Percentiles rank a stretch among this genome's conserved stretches.
Evolutionary conservation across 2,329 filamentous ascomycete genomes (phyloP).

Genomic region (Penicillium sclerotiorum): DNA sequence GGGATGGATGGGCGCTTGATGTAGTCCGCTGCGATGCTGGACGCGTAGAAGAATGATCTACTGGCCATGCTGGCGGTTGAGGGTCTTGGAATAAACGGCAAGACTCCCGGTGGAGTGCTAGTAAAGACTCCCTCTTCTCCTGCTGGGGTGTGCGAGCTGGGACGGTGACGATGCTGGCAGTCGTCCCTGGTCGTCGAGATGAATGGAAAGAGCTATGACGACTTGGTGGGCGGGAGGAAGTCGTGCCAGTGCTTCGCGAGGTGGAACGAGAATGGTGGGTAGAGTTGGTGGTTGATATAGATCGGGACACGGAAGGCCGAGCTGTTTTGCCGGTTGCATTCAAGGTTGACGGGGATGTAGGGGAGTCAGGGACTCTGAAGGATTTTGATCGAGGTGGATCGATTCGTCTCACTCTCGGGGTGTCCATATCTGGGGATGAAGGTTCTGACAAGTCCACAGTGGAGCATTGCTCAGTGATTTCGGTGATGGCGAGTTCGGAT

Average conservation of each 20-base stretch:
- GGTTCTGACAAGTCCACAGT: background rate
- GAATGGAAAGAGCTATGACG: conserved; percentile 34
- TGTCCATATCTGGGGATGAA: conserved; percentile 20
- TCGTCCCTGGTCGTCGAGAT: conserved; percentile 29
- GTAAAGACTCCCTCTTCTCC: conserved; percentile 36
- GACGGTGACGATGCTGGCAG: conserved; percentile 29
- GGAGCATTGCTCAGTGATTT: conserved; percentile 9
- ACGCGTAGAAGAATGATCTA: conserved; percentile 7
- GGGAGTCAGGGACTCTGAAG: conserved; percentile 5
- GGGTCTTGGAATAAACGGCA: conserved; percentile 43
- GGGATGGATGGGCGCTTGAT: conserved; percentile 13
- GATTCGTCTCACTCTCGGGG: conserved; percentile 16
- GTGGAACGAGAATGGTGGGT: conserved; percentile 33
- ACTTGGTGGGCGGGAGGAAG: conserved; percentile 31
- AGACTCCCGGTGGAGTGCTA: conserved; percentile 44
- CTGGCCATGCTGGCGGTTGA: conserved; percentile 2
- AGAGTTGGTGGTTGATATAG: conserved; percentile 33
- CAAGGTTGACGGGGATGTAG: too few relatives aligned
- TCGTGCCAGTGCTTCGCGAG: conserved; percentile 37
- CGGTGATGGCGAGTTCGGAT: conserved; percentile 14
- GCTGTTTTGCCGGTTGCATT: too few relatives aligned
- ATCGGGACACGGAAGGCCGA: conserved; percentile 33
- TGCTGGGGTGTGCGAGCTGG: conserved; percentile 20
- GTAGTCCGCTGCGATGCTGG: conserved; percentile 7
- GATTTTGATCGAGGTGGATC: conserved; percentile 11